Conservation (phyloP, 176 grass and related monocot genomes). For the Zea luxurians region DNA sequence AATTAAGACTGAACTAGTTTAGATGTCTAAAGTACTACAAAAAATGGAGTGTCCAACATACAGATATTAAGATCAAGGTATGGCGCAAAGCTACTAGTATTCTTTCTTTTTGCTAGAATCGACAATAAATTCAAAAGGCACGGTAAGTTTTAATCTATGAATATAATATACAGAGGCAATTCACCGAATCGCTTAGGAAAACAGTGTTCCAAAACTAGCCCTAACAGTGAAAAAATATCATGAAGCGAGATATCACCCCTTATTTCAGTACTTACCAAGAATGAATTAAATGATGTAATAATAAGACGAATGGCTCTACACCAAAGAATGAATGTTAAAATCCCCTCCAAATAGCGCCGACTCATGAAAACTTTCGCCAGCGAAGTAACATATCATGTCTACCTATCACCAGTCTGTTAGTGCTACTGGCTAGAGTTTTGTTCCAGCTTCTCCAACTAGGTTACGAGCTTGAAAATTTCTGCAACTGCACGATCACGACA, state of each 20-base stretch:
- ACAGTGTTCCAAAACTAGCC: too few relatives aligned
- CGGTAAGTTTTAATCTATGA: too few relatives aligned
- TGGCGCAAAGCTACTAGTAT: too few relatives aligned
- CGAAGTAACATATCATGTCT: slow-evolving; percentile 16
- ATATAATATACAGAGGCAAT: too few relatives aligned
- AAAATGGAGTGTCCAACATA: too few relatives aligned
- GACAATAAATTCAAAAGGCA: too few relatives aligned
- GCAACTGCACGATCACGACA: slow-evolving; percentile 79
- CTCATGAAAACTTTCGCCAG: slow-evolving; percentile 52
- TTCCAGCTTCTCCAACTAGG: neutral
- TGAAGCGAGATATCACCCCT: slow-evolving; percentile 17
- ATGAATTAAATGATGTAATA: slow-evolving; percentile 39
- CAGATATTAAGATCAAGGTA: too few relatives aligned
- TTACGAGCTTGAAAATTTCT: slow-evolving; percentile 47
- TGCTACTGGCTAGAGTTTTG: slow-evolving; percentile 27
- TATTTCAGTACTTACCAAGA: slow-evolving; percentile 37
- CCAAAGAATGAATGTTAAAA: neutral
- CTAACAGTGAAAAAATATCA: neutral
- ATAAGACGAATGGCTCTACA: slow-evolving; percentile 32
- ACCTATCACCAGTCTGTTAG: slow-evolving; percentile 41
- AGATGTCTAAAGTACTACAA: too few relatives aligned
- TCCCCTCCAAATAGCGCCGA: slow-evolving; percentile 46
- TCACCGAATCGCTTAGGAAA: too few relatives aligned
- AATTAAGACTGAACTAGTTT: too few relatives aligned
- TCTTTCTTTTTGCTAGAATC: too few relatives aligned